These are phyloP conservation scores for Brettanomyces sp. DNA, from an alignment of 805 yeast genomes.

Conservation along the genomic window DNA sequence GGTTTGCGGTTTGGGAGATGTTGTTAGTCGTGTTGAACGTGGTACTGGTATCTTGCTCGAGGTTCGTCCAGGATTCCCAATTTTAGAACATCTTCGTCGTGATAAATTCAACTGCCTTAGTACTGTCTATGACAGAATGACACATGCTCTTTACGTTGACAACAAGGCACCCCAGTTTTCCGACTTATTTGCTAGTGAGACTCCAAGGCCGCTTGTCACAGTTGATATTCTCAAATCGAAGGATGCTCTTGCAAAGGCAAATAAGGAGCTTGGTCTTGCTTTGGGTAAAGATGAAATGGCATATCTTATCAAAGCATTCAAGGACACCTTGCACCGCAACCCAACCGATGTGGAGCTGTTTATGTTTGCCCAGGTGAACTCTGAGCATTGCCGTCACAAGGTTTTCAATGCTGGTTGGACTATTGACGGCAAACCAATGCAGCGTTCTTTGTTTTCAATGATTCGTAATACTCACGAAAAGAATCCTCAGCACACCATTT, in stretches of 20 bases:
- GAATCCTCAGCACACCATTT: conserved; percentile 73
- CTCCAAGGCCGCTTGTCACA: conserved; percentile 74
- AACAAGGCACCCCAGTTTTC: conserved; percentile 53
- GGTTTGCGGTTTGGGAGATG: conserved; percentile 71
- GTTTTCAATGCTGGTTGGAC: conserved; percentile 98
- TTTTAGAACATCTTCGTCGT: conserved; percentile 42
- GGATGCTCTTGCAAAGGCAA: conserved; percentile 63
- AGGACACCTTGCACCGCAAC: conserved; percentile 64
- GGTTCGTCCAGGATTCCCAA: conserved; percentile 63
- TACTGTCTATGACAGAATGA: conserved; percentile 88
- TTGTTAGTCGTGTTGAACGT: conserved; percentile 80
- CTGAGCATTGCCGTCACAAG: conserved; percentile 99
- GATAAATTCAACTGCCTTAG: conserved; percentile 47
- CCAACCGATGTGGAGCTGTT: conserved; percentile 97
- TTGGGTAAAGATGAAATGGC: conserved; percentile 88
- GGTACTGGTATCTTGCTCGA: conserved; percentile 71
- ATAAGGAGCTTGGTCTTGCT: conserved; percentile 84
- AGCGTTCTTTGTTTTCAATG: conserved; percentile 80
- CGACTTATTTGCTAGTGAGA: conserved; percentile 69
- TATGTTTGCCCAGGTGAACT: conserved; percentile 99
- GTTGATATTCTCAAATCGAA: conserved; percentile 53
- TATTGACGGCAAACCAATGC: conserved; percentile 72
- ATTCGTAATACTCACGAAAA: conserved; percentile 84
- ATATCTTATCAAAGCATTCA: conserved; percentile 77
- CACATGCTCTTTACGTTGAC: conserved; percentile 55